Percentiles rank a stretch among this genome's conserved stretches.
These are phyloP conservation scores for Fennellomyces sp. DNA, from an alignment of 371 early-diverging fungal species.

Conservation along the genomic window DNA sequence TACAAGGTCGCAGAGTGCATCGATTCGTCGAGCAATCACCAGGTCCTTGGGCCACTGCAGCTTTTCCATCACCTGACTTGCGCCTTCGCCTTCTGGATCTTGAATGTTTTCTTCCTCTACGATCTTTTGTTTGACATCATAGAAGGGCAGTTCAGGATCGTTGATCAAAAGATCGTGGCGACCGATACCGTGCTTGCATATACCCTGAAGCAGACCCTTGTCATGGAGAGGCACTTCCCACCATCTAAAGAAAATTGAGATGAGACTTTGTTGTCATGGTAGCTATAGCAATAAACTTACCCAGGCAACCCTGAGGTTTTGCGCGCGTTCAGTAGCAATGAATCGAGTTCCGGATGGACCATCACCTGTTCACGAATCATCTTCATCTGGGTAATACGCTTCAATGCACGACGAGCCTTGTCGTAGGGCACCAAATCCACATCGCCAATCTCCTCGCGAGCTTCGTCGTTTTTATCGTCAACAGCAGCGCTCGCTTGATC, in stretches of 20 bases:
- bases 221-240: slow-evolving; percentile 74
- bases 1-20: slow-evolving; percentile 61
- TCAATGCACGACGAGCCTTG: slow-evolving; percentile 72
- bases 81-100: slow-evolving; percentile 22
- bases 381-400: slow-evolving; percentile 75
- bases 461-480: slow-evolving; percentile 31
- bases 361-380: slow-evolving; percentile 69
- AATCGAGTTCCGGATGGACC: slow-evolving; percentile 54
- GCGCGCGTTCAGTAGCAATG: slow-evolving; percentile 34
- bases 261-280: neutral
- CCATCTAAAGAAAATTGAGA: slow-evolving; percentile 53
- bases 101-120: slow-evolving; percentile 23
- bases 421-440: slow-evolving; percentile 64
- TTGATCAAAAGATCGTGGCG: slow-evolving; percentile 71
- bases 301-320: slow-evolving; percentile 52
- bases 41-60: slow-evolving; percentile 67
- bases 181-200: slow-evolving; percentile 75
- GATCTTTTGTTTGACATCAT: slow-evolving; percentile 36
- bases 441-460: slow-evolving; percentile 48
- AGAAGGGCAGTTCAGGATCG: slow-evolving; percentile 67
- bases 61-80: slow-evolving; percentile 37
- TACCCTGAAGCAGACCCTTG: slow-evolving; percentile 66
- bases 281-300: slow-evolving; percentile 26
- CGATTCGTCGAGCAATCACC: slow-evolving; percentile 62
- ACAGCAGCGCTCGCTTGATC: slow-evolving; percentile 18